Conservation (phyloP, 805 yeast species). For the Yamadazyma sp. region DNA sequence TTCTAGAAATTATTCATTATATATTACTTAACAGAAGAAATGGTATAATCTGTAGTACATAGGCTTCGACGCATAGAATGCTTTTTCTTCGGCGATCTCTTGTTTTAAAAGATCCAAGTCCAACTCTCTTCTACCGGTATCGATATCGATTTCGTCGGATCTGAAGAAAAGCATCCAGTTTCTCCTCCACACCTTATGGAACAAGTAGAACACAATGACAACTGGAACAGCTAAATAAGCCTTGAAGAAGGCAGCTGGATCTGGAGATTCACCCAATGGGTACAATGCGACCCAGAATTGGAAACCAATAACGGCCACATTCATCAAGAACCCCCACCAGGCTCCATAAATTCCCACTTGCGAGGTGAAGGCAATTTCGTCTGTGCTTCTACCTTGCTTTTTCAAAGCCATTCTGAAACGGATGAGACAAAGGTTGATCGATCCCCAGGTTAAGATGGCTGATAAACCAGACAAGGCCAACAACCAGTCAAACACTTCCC, state of each 20-base stretch:
- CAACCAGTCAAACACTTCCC: constrained; percentile 47
- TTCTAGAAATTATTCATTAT: constrained; percentile 1
- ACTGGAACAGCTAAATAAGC: constrained; percentile 66
- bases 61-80: constrained; percentile 32
- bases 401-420: constrained; percentile 60
- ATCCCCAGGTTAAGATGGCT: constrained; percentile 50
- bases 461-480: constrained; percentile 51
- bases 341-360: constrained; percentile 73
- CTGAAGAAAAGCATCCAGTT: constrained; percentile 32
- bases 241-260: constrained; percentile 60
- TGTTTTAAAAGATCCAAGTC: constrained; percentile 39
- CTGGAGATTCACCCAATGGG: constrained; percentile 53
- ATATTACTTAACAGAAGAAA: constrained; percentile 31
- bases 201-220: constrained; percentile 53
- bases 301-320: constrained; percentile 61
- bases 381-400: constrained; percentile 64
- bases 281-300: constrained; percentile 82
- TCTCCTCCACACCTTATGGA: constrained; percentile 54
- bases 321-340: constrained; percentile 56
- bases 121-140: constrained; percentile 40
- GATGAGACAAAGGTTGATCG: constrained; percentile 44
- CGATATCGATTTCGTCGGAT: constrained; percentile 35
- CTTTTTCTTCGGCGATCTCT: constrained; percentile 42
- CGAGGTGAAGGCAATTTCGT: constrained; percentile 66
- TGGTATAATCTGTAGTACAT: constrained; percentile 32